Evolutionary conservation across 495 filamentous ascomycete species (phyloP).

Genomic region (Podospora pseudocomata): DNA sequence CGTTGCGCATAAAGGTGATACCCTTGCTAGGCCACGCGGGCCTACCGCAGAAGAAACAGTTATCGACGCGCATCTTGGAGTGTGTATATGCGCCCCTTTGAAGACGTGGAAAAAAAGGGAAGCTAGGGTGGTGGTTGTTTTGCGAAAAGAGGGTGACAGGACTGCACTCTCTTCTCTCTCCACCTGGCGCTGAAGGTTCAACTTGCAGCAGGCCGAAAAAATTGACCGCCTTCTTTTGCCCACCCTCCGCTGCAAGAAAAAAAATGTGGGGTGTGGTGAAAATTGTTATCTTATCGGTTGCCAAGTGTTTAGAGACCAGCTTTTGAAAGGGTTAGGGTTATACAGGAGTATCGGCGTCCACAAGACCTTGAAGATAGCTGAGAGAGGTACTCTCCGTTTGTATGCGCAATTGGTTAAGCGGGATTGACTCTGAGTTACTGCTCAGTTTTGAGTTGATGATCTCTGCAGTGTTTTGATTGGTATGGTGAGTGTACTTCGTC

Average conservation of each 20-base stretch:
- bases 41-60: conserved; percentile 82
- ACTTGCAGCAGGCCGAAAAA: conserved; percentile 15
- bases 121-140: not conserved
- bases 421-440: not conserved
- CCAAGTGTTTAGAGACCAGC: not conserved
- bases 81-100: not conserved
- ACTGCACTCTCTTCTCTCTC: conserved; percentile 1
- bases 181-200: not conserved
- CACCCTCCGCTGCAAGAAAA: not conserved
- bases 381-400: not conserved
- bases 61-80: conserved; percentile 59
- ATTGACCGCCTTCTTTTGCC: conserved; percentile 23
- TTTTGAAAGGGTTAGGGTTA: conserved; percentile 12
- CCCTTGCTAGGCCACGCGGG: conserved; percentile 86
- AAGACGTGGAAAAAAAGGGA: not conserved
- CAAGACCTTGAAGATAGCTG: no score
- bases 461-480: not conserved
- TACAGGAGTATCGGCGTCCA: no score
- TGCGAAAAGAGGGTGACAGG: not conserved
- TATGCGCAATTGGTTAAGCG: not conserved
- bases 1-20: conserved; percentile 69
- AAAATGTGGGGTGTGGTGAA: conserved; percentile 13
- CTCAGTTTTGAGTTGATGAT: not conserved
- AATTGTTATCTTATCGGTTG: conserved; percentile 18
- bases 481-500: not conserved